A percentile compares a stretch with the other conserved stretches of the same genome.
These are phyloP conservation scores for Lentinula raphanica DNA, from an alignment of 768 basidiomycete genomes.

Conservation along the genomic window DNA sequence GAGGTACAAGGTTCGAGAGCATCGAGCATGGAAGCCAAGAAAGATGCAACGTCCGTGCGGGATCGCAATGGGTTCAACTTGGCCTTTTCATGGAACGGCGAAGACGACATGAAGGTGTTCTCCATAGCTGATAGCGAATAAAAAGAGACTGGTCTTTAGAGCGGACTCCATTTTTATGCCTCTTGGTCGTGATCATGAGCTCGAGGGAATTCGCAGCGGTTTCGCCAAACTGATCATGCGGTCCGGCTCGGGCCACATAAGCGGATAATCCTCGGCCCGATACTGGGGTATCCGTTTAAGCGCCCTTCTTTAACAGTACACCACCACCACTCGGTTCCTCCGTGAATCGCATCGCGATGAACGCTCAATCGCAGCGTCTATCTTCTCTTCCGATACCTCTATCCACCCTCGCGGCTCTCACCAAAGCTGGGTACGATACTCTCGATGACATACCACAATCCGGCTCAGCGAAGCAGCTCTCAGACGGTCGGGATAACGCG, in stretches of 20 bases:
- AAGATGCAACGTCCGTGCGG: slow-evolving; percentile 51
- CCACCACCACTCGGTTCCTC: too few species aligned
- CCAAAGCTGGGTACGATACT: slow-evolving; percentile 53
- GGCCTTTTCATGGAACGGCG: neutral
- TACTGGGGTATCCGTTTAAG: too few species aligned
- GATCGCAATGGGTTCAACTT: slow-evolving; percentile 55
- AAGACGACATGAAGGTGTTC: neutral
- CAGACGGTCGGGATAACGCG: slow-evolving; percentile 36
- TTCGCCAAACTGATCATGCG: too few species aligned
- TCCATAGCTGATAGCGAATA: neutral
- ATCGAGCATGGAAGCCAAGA: slow-evolving; percentile 56
- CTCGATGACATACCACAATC: slow-evolving; percentile 42
- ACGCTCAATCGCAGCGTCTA: slow-evolving; percentile 30
- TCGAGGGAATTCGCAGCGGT: neutral
- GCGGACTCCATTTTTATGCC: neutral
- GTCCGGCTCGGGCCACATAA: neutral
- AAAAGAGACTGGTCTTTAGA: neutral
- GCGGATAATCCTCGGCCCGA: neutral
- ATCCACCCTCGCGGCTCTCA: slow-evolving; percentile 40
- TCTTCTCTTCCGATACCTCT: slow-evolving; percentile 43
- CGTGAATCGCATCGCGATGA: neutral
- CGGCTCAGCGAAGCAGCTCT: slow-evolving; percentile 39
- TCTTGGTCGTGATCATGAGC: neutral
- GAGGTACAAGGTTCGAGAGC: slow-evolving; percentile 67
- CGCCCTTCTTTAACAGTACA: too few species aligned